These are phyloP conservation scores for Epicoccum sorghinum DNA, from an alignment of 2,329 filamentous ascomycete genomes.

Conservation along the genomic window DNA sequence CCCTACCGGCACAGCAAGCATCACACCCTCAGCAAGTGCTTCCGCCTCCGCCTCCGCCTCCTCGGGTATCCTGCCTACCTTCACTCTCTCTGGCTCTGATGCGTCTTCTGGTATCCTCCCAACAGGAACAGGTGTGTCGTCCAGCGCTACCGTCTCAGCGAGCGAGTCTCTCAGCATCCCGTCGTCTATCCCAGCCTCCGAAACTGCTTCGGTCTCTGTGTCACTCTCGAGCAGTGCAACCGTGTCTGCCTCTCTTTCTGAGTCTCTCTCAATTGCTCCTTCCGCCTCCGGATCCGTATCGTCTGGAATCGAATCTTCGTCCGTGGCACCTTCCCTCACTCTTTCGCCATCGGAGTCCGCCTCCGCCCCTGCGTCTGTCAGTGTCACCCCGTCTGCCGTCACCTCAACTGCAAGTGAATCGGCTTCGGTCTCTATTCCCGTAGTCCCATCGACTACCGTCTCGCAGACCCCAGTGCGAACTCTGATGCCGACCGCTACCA, in stretches of 20 bases:
- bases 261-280: neutral
- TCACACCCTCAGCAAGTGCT: constrained; percentile 4
- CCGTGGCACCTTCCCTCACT: constrained; percentile 4
- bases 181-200: constrained; percentile 28
- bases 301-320: constrained; percentile 1
- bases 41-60: constrained; percentile 15
- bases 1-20: constrained; percentile 11
- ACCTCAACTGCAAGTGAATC: constrained; percentile 15
- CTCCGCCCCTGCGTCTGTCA: constrained; percentile 11
- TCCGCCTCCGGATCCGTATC: constrained; percentile 1
- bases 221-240: constrained; percentile 9
- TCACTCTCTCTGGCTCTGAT: constrained; percentile 17
- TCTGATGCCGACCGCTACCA: constrained; percentile 55
- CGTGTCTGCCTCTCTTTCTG: neutral
- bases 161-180: constrained; percentile 23
- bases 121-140: constrained; percentile 8
- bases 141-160: constrained; percentile 9
- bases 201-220: constrained; percentile 16
- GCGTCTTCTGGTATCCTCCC: constrained; percentile 11
- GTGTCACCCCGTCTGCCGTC: constrained; percentile 4
- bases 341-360: constrained; percentile 14
- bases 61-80: constrained; percentile 18
- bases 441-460: constrained; percentile 25
- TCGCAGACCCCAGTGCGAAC: constrained; percentile 44
- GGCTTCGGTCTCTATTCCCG: constrained; percentile 22